Percentiles rank a stretch among this genome's conserved stretches.
Conservation (phyloP, 768 basidiomycete genomes). For the Lentinula sp. region DNA sequence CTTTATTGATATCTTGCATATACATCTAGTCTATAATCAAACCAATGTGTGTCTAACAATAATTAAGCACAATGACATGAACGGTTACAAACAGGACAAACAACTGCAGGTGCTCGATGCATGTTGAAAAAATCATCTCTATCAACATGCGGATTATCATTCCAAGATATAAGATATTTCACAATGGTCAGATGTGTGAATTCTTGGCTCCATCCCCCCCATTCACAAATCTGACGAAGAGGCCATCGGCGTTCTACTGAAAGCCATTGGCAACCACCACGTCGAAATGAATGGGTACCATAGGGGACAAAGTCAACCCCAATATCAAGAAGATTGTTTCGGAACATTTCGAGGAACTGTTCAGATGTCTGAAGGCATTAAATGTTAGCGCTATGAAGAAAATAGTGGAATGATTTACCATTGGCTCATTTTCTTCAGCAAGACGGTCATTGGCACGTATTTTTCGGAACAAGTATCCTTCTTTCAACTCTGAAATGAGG, state of each 20-base stretch:
- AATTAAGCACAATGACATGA: constrained; percentile 13
- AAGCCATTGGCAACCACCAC: constrained; percentile 24
- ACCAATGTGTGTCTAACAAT: neutral
- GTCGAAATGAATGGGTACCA: constrained; percentile 22
- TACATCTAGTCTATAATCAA: neutral
- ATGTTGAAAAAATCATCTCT: constrained; percentile 19
- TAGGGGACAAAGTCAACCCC: constrained; percentile 17
- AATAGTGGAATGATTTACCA: constrained; percentile 4
- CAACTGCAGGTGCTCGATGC: constrained; percentile 5
- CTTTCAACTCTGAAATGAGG: neutral
- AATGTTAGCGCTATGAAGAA: neutral
- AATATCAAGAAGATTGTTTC: constrained; percentile 21
- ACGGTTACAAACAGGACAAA: constrained; percentile 14
- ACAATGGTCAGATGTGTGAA: neutral
- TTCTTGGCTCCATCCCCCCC: constrained; percentile 24
- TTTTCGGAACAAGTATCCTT: constrained; percentile 11
- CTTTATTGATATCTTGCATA: too few relatives aligned
- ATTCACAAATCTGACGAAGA: constrained; percentile 20
- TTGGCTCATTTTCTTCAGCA: constrained; percentile 2
- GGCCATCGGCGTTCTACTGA: constrained; percentile 19
- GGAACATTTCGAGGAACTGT: constrained; percentile 18
- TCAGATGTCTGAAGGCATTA: constrained; percentile 13
- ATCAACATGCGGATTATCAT: neutral
- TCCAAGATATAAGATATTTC: too few relatives aligned
- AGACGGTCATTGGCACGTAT: constrained; percentile 9